Base-by-base conservation (phyloP, 2,329 filamentous ascomycete genomes). In the Neopestalotiopsis clavispora region DNA sequence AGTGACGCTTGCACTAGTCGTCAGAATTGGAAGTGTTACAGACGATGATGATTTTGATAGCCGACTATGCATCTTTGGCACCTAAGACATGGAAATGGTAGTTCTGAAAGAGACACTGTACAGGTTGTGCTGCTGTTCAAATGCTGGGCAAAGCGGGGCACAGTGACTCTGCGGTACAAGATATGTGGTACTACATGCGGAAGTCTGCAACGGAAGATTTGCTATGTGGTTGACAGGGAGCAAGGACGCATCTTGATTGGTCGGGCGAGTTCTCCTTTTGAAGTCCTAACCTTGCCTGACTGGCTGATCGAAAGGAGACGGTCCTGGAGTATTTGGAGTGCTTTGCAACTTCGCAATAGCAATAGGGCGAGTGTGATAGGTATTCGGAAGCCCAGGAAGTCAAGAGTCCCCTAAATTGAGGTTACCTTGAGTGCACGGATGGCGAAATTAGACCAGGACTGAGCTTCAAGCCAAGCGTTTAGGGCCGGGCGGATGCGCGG, bases 191-290 rank as follows among this genome's bases (percentile, higher is more conserved):
- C 59, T 62, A 32, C 59, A 62, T 34, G 4, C 9, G 59, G 59
- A 62, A 20, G 59, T 62, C 59, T 62, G 59, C 59, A n/a, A 62
- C 59, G 59, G 59, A 62, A 40, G 14, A 62, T 62, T 40, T 62
- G 59, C 34, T 62, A n/a, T 62, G 10, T 17, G n/a, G 17, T 20
- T 20, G 34, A 40, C 30, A 40, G 28, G 30, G 30, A 62, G 20
- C 30, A 62, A 38, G 59, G 3, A 10, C 9, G 59, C 34, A 4
- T n/a, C 32, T 6, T 62, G 30, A 62, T 62, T 20, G 6, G 59
- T 62, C 59, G 59, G 59, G 5, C 34, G 32, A 38, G 59, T 42
- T 32, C 59, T 23, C 2, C 10, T 40, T 13, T 17, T 40, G 14
- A 38, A 34, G n/a, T 17, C 34, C 34, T 34, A 30, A 17, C n/a